Conservation (phyloP, 139 green algal genomes). For the Pycnococcus provasolii region DNA sequence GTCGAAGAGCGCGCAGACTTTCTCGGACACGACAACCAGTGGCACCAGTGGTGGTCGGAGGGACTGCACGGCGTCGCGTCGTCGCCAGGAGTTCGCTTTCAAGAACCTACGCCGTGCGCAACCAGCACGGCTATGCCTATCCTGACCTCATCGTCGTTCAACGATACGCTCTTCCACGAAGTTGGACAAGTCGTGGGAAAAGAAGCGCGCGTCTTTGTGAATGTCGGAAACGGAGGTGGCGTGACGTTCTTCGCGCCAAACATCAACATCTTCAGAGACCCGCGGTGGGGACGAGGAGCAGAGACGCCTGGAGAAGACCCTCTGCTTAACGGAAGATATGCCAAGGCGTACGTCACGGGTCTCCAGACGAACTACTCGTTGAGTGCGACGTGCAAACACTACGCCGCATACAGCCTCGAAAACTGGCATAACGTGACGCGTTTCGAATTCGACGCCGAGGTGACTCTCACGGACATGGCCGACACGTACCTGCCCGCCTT, state of each 20-base stretch:
- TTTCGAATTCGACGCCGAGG: conserved; percentile 14
- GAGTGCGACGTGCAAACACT: conserved; percentile 12
- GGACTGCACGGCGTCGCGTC: too few relatives aligned
- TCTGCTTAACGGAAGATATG: not conserved
- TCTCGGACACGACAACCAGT: too few relatives aligned
- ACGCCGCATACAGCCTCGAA: conserved; percentile 20
- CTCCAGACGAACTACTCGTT: conserved; percentile 11
- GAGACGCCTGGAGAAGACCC: conserved; percentile 21
- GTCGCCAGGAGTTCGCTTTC: too few relatives aligned
- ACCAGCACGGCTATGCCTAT: too few relatives aligned
- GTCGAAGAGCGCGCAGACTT: too few relatives aligned
- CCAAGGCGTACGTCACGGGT: not conserved
- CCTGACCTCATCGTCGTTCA: too few relatives aligned
- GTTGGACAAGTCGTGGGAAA: too few relatives aligned
- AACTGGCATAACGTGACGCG: conserved; percentile 13
- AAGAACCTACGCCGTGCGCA: too few relatives aligned
- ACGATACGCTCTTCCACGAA: too few relatives aligned
- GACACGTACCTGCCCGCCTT: conserved; percentile 26
- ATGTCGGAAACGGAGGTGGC: not conserved
- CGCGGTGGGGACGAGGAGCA: conserved; percentile 20
- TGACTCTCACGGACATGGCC: conserved; percentile 7
- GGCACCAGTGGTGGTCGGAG: too few relatives aligned
- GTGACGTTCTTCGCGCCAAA: conserved; percentile 22
- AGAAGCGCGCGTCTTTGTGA: too few relatives aligned
- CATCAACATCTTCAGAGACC: conserved; percentile 28